These are phyloP conservation scores for Hyaloscypha variabilis DNA, from an alignment of 495 filamentous ascomycete genomes.

Conservation along the genomic window DNA sequence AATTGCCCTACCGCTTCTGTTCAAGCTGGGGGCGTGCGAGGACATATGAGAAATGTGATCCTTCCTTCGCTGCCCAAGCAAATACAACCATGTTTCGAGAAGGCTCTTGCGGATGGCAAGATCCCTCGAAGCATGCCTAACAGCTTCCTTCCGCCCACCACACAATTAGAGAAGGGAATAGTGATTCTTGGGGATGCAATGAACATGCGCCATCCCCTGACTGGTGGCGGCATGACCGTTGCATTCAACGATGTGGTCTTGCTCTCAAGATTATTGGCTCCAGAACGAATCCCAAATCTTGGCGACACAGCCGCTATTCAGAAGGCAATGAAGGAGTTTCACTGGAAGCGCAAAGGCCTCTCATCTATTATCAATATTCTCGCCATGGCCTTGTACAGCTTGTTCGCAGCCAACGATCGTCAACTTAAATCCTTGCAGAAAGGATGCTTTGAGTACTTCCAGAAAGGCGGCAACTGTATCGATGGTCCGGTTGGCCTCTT, in stretches of 20 bases:
- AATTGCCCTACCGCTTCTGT: slow-evolving; percentile 70
- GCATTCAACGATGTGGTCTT: slow-evolving; percentile 80
- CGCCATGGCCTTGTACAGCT: slow-evolving; percentile 83
- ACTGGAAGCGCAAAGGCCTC: slow-evolving; percentile 82
- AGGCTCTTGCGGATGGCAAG: slow-evolving; percentile 73
- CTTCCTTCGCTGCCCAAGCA: slow-evolving; percentile 74
- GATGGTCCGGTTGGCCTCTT: slow-evolving; percentile 81
- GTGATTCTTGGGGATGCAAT: slow-evolving; percentile 82
- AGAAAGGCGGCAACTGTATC: slow-evolving; percentile 69
- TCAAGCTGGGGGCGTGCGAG: slow-evolving; percentile 77
- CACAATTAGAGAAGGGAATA: slow-evolving; percentile 70
- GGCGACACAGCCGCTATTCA: slow-evolving; percentile 64
- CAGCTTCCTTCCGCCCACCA: slow-evolving; percentile 78
- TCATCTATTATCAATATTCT: slow-evolving; percentile 94
- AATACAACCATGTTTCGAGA: slow-evolving; percentile 72
- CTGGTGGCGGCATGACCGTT: slow-evolving; percentile 86
- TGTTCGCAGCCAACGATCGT: slow-evolving; percentile 85
- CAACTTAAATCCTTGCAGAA: slow-evolving; percentile 80
- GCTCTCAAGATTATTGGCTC: slow-evolving; percentile 66
- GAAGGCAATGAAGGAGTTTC: slow-evolving; percentile 73
- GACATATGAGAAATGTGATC: slow-evolving; percentile 75
- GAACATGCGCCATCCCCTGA: slow-evolving; percentile 90
- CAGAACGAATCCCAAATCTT: slow-evolving; percentile 65
- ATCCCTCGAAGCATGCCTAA: slow-evolving; percentile 85
- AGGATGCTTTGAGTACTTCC: slow-evolving; percentile 94